Conservation (phyloP, 306 rosid genomes). For the Cyclanthera cordifolia region DNA sequence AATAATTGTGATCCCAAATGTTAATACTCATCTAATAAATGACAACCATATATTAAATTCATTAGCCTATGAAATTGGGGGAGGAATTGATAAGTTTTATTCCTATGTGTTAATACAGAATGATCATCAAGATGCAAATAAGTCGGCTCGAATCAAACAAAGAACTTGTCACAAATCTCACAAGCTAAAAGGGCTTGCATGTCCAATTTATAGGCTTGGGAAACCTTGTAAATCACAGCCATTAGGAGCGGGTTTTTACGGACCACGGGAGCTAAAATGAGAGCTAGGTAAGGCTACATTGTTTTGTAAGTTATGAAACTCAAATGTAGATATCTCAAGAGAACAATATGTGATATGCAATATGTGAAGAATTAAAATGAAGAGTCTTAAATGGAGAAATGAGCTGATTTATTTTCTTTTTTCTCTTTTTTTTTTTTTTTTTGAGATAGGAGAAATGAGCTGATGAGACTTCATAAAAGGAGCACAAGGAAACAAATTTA, state of each 20-base stretch:
- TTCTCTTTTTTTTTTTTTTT: too few relatives aligned
- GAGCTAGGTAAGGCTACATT: background rate
- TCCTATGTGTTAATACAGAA: too few relatives aligned
- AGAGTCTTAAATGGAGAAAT: background rate
- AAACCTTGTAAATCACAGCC: background rate
- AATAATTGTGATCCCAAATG: too few relatives aligned
- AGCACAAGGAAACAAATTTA: background rate
- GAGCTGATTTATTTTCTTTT: too few relatives aligned
- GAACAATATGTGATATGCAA: background rate
- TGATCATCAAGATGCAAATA: background rate
- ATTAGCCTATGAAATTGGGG: too few relatives aligned
- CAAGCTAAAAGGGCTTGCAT: background rate
- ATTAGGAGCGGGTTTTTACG: background rate
- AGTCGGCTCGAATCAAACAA: background rate
- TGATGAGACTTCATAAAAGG: background rate
- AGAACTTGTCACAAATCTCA: background rate
- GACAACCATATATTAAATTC: too few relatives aligned
- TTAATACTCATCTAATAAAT: too few relatives aligned
- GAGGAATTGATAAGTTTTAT: too few relatives aligned
- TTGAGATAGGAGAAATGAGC: background rate
- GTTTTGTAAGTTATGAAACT: background rate
- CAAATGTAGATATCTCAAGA: background rate
- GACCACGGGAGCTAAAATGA: background rate
- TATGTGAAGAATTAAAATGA: background rate
- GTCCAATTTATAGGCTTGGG: background rate